These are phyloP conservation scores for Oidium heveae DNA, from an alignment of 2,329 filamentous ascomycete species.

Conservation along the genomic window DNA sequence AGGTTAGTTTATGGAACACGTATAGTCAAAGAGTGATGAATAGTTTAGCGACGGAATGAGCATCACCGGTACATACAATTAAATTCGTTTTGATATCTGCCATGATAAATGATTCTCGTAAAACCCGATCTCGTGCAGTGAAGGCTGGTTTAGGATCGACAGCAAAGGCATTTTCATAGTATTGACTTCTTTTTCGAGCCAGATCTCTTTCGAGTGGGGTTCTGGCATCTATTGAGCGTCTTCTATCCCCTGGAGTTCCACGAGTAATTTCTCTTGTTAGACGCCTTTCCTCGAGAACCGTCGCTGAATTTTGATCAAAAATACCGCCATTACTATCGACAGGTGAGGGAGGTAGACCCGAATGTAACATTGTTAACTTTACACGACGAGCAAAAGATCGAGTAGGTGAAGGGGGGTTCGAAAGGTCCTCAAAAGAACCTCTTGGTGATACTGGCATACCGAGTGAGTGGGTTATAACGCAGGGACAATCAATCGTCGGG, in stretches of 20 bases:
- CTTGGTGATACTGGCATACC: not conserved
- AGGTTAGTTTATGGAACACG: not conserved
- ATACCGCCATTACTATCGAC: slow-evolving; percentile 7
- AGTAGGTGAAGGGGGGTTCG: not conserved
- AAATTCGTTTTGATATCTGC: slow-evolving; percentile 40
- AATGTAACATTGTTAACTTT: slow-evolving; percentile 2
- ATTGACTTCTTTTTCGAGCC: slow-evolving; percentile 12
- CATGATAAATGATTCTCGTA: slow-evolving; percentile 23
- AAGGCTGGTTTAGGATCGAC: slow-evolving; percentile 9
- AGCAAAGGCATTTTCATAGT: slow-evolving; percentile 15
- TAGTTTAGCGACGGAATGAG: not conserved
- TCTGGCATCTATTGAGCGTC: slow-evolving; percentile 9
- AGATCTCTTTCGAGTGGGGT: slow-evolving; percentile 10
- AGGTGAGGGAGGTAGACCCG: slow-evolving; percentile 10
- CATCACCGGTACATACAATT: slow-evolving; percentile 22
- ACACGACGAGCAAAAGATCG: slow-evolving; percentile 1
- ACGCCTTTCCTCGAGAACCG: slow-evolving; percentile 6
- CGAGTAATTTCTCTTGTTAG: slow-evolving; percentile 11
- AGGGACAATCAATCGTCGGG: not conserved
- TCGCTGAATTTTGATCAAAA: slow-evolving; percentile 4
- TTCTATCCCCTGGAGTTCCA: slow-evolving; percentile 11
- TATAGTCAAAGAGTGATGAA: not conserved
- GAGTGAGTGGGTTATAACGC: not conserved
- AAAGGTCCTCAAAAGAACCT: not conserved
- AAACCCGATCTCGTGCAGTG: slow-evolving; percentile 11